Conservation (phyloP, 73 alveolate genomes). For the Paramecium biaurelia region DNA sequence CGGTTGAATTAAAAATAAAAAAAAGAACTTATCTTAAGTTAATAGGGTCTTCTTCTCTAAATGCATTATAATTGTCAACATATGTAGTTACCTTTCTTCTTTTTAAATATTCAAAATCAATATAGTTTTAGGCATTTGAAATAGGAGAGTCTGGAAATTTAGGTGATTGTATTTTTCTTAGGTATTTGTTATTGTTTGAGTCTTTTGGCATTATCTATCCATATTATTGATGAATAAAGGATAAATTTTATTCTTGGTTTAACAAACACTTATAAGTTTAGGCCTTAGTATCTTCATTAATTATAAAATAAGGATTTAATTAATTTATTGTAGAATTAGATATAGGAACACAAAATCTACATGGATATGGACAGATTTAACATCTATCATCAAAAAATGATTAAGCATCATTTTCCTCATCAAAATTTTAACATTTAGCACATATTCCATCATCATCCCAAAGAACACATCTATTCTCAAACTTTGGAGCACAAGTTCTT, state of each 20-base stretch:
- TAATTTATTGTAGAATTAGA: background rate
- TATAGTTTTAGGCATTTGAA: background rate
- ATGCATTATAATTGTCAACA: background rate
- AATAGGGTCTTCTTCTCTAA: background rate
- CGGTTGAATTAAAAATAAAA: background rate
- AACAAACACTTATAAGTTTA: background rate
- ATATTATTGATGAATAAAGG: background rate
- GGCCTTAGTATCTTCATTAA: background rate
- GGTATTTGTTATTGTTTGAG: background rate
- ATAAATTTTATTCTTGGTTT: background rate
- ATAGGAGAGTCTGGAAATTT: background rate
- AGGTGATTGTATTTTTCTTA: background rate
- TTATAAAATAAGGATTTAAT: background rate
- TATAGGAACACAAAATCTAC: background rate
- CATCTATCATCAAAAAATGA: background rate
- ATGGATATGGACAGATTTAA: background rate
- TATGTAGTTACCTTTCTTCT: background rate
- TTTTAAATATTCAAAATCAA: background rate
- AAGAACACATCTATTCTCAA: background rate
- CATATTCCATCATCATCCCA: background rate
- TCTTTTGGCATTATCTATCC: background rate
- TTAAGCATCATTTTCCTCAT: background rate
- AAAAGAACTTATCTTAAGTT: background rate
- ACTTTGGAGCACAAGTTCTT: background rate
- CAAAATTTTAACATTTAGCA: background rate